Evolutionary conservation across 2,329 filamentous ascomycete species (phyloP).

Genomic region (Ascochyta clinopodiicola): DNA sequence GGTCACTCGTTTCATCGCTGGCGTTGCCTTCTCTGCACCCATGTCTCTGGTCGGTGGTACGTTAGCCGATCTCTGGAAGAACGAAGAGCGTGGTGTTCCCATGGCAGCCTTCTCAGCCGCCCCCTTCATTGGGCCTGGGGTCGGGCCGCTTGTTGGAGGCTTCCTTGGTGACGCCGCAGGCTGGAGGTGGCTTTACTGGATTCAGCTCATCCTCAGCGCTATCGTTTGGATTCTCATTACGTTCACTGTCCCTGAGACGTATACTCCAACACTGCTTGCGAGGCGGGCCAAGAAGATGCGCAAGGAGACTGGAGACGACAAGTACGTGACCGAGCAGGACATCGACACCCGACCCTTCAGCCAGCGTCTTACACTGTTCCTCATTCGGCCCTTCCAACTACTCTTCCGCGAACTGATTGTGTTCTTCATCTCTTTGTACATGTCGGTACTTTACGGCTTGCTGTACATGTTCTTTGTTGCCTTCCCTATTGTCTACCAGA

Average conservation of each 20-base stretch:
- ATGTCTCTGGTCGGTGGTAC: slow-evolving; percentile 88
- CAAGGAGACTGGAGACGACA: slow-evolving; percentile 68
- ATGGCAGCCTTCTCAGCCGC: slow-evolving; percentile 87
- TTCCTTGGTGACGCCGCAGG: slow-evolving; percentile 73
- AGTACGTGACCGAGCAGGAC: slow-evolving; percentile 80
- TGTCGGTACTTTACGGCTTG: slow-evolving; percentile 79
- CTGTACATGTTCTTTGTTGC: slow-evolving; percentile 73
- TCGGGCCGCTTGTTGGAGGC: slow-evolving; percentile 68
- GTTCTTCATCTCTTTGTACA: slow-evolving; percentile 82
- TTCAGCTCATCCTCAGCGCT: slow-evolving; percentile 78
- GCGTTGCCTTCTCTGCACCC: slow-evolving; percentile 82
- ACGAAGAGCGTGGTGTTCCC: slow-evolving; percentile 82
- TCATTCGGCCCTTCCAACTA: slow-evolving; percentile 83
- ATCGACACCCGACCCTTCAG: slow-evolving; percentile 73
- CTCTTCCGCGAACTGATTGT: slow-evolving; percentile 86
- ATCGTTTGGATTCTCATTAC: slow-evolving; percentile 77
- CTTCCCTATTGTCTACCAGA: slow-evolving; percentile 71
- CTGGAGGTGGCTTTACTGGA: slow-evolving; percentile 88
- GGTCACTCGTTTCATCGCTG: slow-evolving; percentile 78
- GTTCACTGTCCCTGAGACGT: slow-evolving; percentile 91
- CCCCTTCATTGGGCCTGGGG: slow-evolving; percentile 81
- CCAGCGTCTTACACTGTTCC: slow-evolving; percentile 75
- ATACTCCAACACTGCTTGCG: slow-evolving; percentile 78
- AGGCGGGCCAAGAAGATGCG: slow-evolving; percentile 74
- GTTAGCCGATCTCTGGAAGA: slow-evolving; percentile 81